Evolutionary conservation across 495 filamentous ascomycete genomes (phyloP), one percentile per base, ranked within the genome.

Genomic region (Tuber aestivum): DNA sequence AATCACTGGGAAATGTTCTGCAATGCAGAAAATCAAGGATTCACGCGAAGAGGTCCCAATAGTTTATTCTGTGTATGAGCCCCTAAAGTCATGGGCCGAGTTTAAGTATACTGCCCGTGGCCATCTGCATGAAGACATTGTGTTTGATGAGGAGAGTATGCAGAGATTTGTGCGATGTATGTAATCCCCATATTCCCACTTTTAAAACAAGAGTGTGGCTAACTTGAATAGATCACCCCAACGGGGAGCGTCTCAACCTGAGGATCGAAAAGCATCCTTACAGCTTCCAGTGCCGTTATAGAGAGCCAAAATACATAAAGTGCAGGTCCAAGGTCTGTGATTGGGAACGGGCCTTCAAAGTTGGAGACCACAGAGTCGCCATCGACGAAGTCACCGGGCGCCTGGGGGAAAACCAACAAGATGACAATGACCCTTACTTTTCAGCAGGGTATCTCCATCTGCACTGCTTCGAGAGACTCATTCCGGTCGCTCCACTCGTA

Each of bases 191-290:
- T 27, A 27, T 10, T n/a, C 23, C 23, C 8, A n/a, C 14, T n/a
- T n/a, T n/a, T n/a, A n/a, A n/a, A 7, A 40, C n/a, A 23, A 45
- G 18, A 41, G 10, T 40, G 14, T 16, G 41, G 45, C 70, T 72
- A 72, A 70, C 38, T 76, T 18, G 27, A 77, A 42, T 40, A 78
- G 69, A 73, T 32, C 81, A 82, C 20, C 81, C 81, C 10, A 80
- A 82, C 2, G 80, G 81, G 16, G 32, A 73, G 8, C 75, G 68
- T 0, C 79, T 82, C 44, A 32, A 72, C 42, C 74, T 82, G 32
- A 70, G 81, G n/a, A 71, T 82, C 42, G 80, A 80, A 32, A 82
- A 80, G 23, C 72, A 78, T 68, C 80, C 80, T 16, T 79, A 81
- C 27, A 78, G 79, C n/a, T 73, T 72, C 41, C 79, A 71, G 50